phyloP scores from a whole-genome alignment of 2,329 filamentous ascomycete genomes.

The Balansia obtecta region DNA sequence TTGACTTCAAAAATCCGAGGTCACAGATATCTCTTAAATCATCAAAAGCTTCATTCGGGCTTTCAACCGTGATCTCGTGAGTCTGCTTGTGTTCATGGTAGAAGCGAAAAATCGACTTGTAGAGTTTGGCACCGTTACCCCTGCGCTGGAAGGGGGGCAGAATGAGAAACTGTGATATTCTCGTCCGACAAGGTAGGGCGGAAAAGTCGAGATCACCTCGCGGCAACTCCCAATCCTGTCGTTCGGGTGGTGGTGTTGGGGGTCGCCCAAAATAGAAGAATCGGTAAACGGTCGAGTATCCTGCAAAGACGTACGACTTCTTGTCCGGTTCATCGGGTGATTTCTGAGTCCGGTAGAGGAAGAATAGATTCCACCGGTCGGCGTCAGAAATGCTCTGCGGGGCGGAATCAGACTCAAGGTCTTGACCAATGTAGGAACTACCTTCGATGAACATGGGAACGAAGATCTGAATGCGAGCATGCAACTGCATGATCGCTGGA shows the following conservation, averaged over 20 bases:
- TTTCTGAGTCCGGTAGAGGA: constrained; percentile 59
- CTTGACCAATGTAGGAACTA: constrained; percentile 56
- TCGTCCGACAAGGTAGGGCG: constrained; percentile 60
- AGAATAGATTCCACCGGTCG: constrained; percentile 84
- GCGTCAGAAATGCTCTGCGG: constrained; percentile 58
- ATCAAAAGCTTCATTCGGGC: constrained; percentile 80
- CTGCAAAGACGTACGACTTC: constrained; percentile 67
- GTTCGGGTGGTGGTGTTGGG: constrained; percentile 29
- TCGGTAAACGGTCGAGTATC: constrained; percentile 83
- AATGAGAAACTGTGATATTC: constrained; percentile 89
- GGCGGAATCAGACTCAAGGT: constrained; percentile 38
- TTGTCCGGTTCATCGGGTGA: constrained; percentile 25
- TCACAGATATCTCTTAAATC: constrained; percentile 67
- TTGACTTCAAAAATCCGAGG: constrained; percentile 47
- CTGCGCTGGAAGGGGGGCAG: constrained; percentile 75
- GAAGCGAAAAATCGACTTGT: constrained; percentile 62
- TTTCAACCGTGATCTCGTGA: constrained; percentile 81
- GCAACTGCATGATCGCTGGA: constrained; percentile 52
- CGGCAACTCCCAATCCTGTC: constrained; percentile 31
- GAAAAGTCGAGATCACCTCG: constrained; percentile 35
- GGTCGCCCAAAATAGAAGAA: constrained; percentile 54
- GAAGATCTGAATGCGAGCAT: constrained; percentile 73
- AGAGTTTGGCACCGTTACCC: constrained; percentile 70
- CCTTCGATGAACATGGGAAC: constrained; percentile 86
- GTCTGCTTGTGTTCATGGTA: constrained; percentile 57